Evolutionary conservation across 164 flowering plant species (phyloP).

Genomic region (Umbilicus rupestris): DNA sequence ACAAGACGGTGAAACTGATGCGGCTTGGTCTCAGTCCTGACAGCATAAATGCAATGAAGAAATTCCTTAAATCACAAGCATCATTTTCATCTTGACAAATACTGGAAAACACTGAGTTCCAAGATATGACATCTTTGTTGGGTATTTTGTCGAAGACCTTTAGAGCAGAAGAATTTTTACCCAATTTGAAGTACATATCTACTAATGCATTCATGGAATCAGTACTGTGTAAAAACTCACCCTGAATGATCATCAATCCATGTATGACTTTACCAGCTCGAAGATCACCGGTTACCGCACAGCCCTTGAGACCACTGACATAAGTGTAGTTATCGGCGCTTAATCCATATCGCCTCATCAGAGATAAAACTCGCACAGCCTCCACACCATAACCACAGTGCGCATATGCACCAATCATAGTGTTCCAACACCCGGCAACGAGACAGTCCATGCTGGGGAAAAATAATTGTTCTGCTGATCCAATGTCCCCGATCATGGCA

Average conservation of each 20-base stretch:
- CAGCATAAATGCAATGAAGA: conserved; percentile 23
- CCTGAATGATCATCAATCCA: conserved; percentile 32
- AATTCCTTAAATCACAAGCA: conserved; percentile 17
- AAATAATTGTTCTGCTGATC: conserved; percentile 21
- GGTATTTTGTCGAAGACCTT: conserved; percentile 25
- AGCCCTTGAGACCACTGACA: conserved; percentile 32
- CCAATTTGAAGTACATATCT: conserved; percentile 38
- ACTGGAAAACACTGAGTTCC: conserved; percentile 39
- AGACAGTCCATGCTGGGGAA: conserved; percentile 20
- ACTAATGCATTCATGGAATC: conserved; percentile 35
- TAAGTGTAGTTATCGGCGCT: conserved; percentile 31
- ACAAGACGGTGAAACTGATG: conserved; percentile 37
- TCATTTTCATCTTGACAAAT: conserved; percentile 19
- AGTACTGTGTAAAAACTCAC: conserved; percentile 15
- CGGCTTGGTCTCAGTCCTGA: conserved; percentile 26
- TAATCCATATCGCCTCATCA: conserved; percentile 21
- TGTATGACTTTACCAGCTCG: conserved; percentile 36
- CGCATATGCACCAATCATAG: conserved; percentile 43
- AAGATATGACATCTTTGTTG: conserved; percentile 35
- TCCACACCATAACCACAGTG: conserved; percentile 26
- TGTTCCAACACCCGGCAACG: conserved; percentile 48
- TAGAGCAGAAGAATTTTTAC: conserved; percentile 20
- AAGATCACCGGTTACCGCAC: conserved; percentile 22
- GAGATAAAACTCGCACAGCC: conserved; percentile 20
- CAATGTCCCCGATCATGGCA: conserved; percentile 27